Base-by-base conservation (phyloP, 108 stramenopile species). In the Schizochytrium sp. region DNA sequence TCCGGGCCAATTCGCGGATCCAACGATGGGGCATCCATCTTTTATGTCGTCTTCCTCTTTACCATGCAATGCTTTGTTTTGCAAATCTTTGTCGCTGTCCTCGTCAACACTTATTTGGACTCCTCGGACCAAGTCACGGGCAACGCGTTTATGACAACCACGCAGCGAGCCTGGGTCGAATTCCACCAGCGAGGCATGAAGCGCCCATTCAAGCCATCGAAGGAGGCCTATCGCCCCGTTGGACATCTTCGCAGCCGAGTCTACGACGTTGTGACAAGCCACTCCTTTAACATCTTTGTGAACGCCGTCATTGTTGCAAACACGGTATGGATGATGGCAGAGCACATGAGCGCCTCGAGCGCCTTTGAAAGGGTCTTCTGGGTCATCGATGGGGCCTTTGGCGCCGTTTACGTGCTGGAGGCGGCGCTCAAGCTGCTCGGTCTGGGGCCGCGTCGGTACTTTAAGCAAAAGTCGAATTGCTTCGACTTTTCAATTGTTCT, bases 61-160 rank as follows among this genome's bases (percentile, higher is more conserved):
- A 57, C 95, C 29, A 93, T 94, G 23, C 69, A 92, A 25, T 95
- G 93, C 92, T 95, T 96, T 87, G 91, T 95, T 41, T 87, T 95
- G 83, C 93, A 96, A 87, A 91, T 95, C 23, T 95, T 96, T 90
- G 94, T 95, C 14, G 95, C 94, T 12, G 93, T 95, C 8, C 90
- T 94, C 88, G 91, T 95, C 72, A 92, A 95, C 87, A 91, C 92
- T 87, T 96, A 95, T 91, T 72, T 92, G 45, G 90, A 87, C 60
- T 60, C 94, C 60, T 92, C 88, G 51, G 90, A 89, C 44, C 45
- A 57, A 29, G 45, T 5, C 16, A 21, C 25, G 4, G 72, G 88
- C 28, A 12, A 41, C 28, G 43, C 18, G 3, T 21, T 92, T 19
- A 88, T 89, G 19, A 92, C 89, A 16, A 72, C 69, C 41, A 90